Evolutionary conservation across 1,284 basidiomycete genomes (phyloP).

Genomic region (Ganoderma boninense): DNA sequence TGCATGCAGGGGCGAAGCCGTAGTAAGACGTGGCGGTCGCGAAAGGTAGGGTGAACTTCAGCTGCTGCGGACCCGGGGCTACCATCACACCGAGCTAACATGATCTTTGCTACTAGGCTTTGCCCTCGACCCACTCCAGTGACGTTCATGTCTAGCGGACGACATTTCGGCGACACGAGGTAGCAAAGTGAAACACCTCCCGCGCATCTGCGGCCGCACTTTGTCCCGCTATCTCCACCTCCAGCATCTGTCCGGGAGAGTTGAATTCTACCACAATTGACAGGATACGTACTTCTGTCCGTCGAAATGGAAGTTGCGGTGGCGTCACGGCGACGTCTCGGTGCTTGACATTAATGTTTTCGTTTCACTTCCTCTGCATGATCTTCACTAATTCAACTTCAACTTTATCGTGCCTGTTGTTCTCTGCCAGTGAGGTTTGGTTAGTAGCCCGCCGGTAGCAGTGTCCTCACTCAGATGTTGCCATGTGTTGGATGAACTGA

Average conservation of each 20-base stretch:
- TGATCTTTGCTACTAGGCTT: not conserved
- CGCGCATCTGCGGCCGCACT: not conserved
- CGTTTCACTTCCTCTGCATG: not conserved
- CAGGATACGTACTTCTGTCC: not conserved
- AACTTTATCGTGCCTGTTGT: too few species aligned
- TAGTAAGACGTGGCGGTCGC: not conserved
- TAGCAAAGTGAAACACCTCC: not conserved
- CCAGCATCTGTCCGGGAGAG: not conserved
- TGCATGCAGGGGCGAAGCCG: not conserved
- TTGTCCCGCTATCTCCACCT: not conserved
- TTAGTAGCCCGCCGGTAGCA: too few species aligned
- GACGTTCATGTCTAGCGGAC: not conserved
- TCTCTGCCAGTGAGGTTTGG: too few species aligned
- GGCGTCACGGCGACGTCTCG: not conserved
- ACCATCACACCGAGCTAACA: not conserved
- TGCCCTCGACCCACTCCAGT: not conserved
- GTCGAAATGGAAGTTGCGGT: not conserved
- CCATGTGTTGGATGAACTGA: too few species aligned
- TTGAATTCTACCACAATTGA: not conserved
- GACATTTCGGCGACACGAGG: not conserved
- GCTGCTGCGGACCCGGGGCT: too few species aligned
- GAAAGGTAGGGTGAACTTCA: too few species aligned
- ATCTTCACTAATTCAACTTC: too few species aligned
- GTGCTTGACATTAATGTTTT: not conserved
- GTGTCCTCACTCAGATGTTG: too few species aligned